Base-by-base conservation (phyloP, 129 eudicot genomes). In the Saussurea involucrata region DNA sequence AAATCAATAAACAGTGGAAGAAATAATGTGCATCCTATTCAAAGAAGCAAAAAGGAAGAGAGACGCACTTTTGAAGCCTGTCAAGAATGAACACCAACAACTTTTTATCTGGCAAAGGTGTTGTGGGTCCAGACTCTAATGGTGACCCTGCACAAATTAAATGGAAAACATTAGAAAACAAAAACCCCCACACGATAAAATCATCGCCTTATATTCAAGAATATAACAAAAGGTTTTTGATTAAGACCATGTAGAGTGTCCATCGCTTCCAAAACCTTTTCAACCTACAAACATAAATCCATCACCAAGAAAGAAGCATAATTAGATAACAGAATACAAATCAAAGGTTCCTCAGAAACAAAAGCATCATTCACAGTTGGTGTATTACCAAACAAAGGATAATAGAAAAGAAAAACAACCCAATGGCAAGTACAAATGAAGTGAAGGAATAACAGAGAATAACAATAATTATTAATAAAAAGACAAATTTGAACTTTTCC, bases 81-180 rank as follows among this genome's bases (percentile, higher is more conserved):
- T 92, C 96, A 86, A 95, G 97, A 78, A 95, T 88, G 91, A 92
- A 88, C 63, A 91, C 75, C 89, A 95, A 77, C 87, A 89, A 79
- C 90, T 88, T 92, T 95, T 85, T 89, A 79, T 95, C 97, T 80
- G 96, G 97, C 96, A 92, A 88, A 83, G 96, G 92, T 65, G 96
- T 85, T 68, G 91, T 82, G 92, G 95, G 97, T 60, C 97, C 99
- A 77, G 87, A 83, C 83, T 85, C 96, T 75, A 85, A 75, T 68
- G 85, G 89, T 46, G 96, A 83, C 85, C 85, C 99, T 95, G 89
- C 81, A 90, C 87, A 86, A 72, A 81, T 63, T 46, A 76, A 75
- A 75, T 66, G 27, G 32, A 33, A 69, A 71, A 34, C 22, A 73
- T 67, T 36, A 71, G 61, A 32, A 34, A 64, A 66, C 25, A 72